Evolutionary conservation across 2,329 filamentous ascomycete genomes (phyloP).

Genomic region (Trichophyton rubrum): DNA sequence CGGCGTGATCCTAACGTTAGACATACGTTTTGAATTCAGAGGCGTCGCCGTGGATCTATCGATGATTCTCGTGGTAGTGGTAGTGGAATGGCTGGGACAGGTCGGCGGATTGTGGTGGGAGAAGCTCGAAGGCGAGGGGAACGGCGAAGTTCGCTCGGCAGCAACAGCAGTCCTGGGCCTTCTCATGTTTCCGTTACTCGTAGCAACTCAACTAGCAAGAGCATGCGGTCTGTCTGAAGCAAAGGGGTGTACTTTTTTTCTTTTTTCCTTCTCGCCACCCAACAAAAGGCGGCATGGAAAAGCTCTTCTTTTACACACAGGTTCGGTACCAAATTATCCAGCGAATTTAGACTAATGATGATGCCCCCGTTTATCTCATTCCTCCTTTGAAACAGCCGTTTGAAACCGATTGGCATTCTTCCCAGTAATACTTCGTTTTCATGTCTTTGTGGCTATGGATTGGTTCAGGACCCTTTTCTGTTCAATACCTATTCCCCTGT

Average conservation of each 20-base stretch:
- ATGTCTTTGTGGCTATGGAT: slow-evolving; percentile 29
- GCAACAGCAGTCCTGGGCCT: slow-evolving; percentile 23
- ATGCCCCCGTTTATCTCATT: slow-evolving; percentile 19
- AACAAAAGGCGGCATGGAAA: background rate
- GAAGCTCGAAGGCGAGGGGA: slow-evolving; percentile 29
- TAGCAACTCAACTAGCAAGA: slow-evolving; percentile 29
- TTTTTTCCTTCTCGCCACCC: background rate
- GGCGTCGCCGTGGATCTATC: slow-evolving; percentile 33
- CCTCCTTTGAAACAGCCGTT: background rate
- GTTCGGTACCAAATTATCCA: slow-evolving; percentile 14
- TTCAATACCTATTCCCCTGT: slow-evolving; percentile 6
- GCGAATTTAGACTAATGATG: slow-evolving; percentile 18
- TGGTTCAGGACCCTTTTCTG: slow-evolving; percentile 22
- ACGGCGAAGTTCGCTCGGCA: slow-evolving; percentile 28
- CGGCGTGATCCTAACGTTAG: slow-evolving; percentile 37
- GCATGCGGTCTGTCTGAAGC: slow-evolving; percentile 8
- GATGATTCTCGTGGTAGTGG: slow-evolving; percentile 25
- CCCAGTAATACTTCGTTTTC: slow-evolving; percentile 16
- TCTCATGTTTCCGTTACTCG: slow-evolving; percentile 27
- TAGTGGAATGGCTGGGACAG: background rate
- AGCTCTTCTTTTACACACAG: background rate
- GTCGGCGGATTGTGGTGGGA: slow-evolving; percentile 25
- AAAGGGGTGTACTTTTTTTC: background rate
- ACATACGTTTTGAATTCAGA: slow-evolving; percentile 34
- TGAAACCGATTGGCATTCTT: background rate